Base-by-base conservation (phyloP, 805 yeast species). In the Cyberlindnera veronae region DNA sequence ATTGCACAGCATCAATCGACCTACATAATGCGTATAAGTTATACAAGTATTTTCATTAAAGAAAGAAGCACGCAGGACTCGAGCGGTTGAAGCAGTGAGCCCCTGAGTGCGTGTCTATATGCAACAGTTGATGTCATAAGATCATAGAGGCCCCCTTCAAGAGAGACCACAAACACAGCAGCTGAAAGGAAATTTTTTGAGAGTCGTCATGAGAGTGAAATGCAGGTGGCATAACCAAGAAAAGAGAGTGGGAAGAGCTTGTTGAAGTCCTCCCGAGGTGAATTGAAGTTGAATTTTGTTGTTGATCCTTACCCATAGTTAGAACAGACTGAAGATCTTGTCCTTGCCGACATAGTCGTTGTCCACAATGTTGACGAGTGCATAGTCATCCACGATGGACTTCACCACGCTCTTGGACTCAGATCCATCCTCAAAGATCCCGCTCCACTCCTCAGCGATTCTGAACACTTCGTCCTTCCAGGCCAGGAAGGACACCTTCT, bases 391-490 rank as follows among this genome's bases (percentile, higher is more conserved):
- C 21, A 62, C 63, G 38, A 79, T 68, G 35, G 84, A 60, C 4
- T 56, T 50, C 35, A 66, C 55, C 47, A 82, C 58, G 39, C 50
- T 43, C 54, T 61, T 57, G 53, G 63, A 32, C 45, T 37, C 36
- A 62, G 63, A 54, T 9, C 55, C 57, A 18, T 62, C 62, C 29
- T 67, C 66, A 53, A 73, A 74, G 36, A 76, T 73, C 32, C 68
- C 64, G 50, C 68, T 70, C 98, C 98, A 91, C 60, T 87, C 96
- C 36, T 74, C 69, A 38, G 89, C 72, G 46, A 91, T 80, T 48
- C 88, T 72, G 71, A 74, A 91, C 29, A 91, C 91, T 63, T 91
- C 98, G 61, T 91, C 96, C 61, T 88, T 90, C 98, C 98, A 91
- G 12, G 98, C 98, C 53, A 90, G 68, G 64, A 91, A 91, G 3